These are phyloP conservation scores for Plenodomus lindquistii DNA, from an alignment of 2,329 filamentous ascomycete species.

Conservation along the genomic window DNA sequence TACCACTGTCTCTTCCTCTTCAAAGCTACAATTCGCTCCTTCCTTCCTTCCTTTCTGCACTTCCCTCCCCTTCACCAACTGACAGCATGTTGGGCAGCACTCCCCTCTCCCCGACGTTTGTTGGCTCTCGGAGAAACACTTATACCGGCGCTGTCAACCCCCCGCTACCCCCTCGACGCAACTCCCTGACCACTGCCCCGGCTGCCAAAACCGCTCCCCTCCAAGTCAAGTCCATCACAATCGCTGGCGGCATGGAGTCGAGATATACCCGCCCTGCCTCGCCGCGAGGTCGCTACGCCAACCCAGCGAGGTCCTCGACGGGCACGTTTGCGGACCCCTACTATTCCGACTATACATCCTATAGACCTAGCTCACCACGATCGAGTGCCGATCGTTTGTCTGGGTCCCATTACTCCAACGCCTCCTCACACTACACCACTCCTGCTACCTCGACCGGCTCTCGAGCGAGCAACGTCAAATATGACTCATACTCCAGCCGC, in stretches of 20 bases:
- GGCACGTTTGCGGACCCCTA: conserved; percentile 43
- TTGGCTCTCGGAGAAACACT: conserved; percentile 20
- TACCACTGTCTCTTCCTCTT: conserved; percentile 16
- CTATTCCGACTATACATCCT: conserved; percentile 36
- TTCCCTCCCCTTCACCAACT: conserved; percentile 18
- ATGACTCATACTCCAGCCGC: conserved; percentile 51
- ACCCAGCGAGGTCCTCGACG: conserved; percentile 42
- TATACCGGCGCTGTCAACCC: conserved; percentile 24
- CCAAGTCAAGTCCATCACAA: conserved; percentile 25
- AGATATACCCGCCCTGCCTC: conserved; percentile 41
- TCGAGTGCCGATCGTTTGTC: conserved; percentile 39
- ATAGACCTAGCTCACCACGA: conserved; percentile 38
- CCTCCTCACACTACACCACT: conserved; percentile 17
- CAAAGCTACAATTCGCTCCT: conserved; percentile 12
- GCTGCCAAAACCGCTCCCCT: conserved; percentile 22
- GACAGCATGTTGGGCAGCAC: conserved; percentile 42
- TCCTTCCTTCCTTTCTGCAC: conserved; percentile 2
- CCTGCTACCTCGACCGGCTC: conserved; percentile 33
- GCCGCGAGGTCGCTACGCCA: conserved; percentile 35
- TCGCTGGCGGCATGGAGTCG: conserved; percentile 37
- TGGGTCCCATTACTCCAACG: conserved; percentile 24
- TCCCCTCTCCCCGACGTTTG: conserved; percentile 28
- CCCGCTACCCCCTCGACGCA: conserved; percentile 31
- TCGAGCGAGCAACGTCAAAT: conserved; percentile 36
- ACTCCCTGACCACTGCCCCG: conserved; percentile 25